Base-by-base conservation (phyloP, 2,329 filamentous ascomycete genomes). In the Beauveria rudraprayagi region DNA sequence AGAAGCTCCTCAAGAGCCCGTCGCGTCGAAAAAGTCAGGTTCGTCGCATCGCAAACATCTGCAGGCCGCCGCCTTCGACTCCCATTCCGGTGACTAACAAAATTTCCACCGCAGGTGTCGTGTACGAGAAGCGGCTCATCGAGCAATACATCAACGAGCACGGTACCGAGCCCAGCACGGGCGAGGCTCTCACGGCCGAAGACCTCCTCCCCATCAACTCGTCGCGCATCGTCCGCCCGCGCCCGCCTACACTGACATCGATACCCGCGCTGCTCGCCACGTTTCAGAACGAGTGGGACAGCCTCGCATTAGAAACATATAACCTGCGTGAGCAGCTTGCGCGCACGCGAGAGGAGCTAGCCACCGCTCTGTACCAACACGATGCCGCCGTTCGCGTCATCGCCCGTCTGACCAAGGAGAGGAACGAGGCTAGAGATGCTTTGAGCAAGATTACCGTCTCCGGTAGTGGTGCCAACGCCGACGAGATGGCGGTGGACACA, bases 211-310 rank as follows among this genome's bases (percentile, higher is more conserved):
- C 92, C 65, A 83, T 99, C 74, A 91, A 94, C 78, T 86, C 90
- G 62, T 83, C 89, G 67, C 87, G 89, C 76, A 83, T 91, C 67
- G 91, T 97, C 64, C 89, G 90, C 68, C 93, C 94, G 56, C 86
- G 94, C 70, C 92, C 94, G 62, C 93, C 94, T 37, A 92, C 91
- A 40, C 86, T 97, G 69, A 97, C 94, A 60, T 99, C 94, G 43
- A 96, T 99, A 71, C 94, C 94, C 24, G 92, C 94, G 19, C 84
- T 99, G 61, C 88, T 99, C 61, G 89, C 91, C 55, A 89, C 92
- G 44, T 97, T 99, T 74, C 94, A 99, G 74, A 96, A 96, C 74
- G 94, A 99, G 80, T 99, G 94, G 94, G 94, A 99, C 73, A 88
- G 92, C 9, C 78, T 97, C 50, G 91, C 93, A 14, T 80, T 97